Conservation (phyloP, 768 basidiomycete species). For the Sporobolomyces phaffii region DNA sequence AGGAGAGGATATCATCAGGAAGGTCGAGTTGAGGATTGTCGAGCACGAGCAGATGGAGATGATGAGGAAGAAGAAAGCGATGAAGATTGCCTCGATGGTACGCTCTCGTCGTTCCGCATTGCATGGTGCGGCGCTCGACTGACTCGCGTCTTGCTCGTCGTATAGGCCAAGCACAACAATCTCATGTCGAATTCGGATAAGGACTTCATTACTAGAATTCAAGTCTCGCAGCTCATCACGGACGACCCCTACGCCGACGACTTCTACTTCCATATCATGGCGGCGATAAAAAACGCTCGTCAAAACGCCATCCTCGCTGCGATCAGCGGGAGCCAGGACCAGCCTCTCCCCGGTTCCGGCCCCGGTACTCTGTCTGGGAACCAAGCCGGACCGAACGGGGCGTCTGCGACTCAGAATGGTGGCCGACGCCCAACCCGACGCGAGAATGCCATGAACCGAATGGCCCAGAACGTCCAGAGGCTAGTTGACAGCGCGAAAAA, state of each 20-base stretch:
- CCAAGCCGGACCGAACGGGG: not conserved
- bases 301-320: slow-evolving; percentile 40
- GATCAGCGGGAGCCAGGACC: slow-evolving; percentile 37
- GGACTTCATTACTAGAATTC: slow-evolving; percentile 98
- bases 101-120: too few species aligned
- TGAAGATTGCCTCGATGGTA: slow-evolving; percentile 85
- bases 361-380: not conserved
- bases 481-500: slow-evolving; percentile 86
- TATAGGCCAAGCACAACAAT: slow-evolving; percentile 81
- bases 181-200: slow-evolving; percentile 98
- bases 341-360: not conserved
- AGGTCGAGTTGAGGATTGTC: slow-evolving; percentile 56
- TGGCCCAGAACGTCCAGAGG: slow-evolving; percentile 73
- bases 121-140: not conserved
- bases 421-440: slow-evolving; percentile 18
- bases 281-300: slow-evolving; percentile 28
- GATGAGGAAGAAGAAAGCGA: slow-evolving; percentile 68
- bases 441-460: slow-evolving; percentile 47
- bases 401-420: not conserved
- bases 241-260: slow-evolving; percentile 96
- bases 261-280: slow-evolving; percentile 76
- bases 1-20: slow-evolving; percentile 81
- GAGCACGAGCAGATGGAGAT: slow-evolving; percentile 60
- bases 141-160: not conserved
- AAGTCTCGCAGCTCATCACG: slow-evolving; percentile 94